Evolutionary conservation across 176 grass and related monocot species (phyloP).

Genomic region (Avena sativa): DNA sequence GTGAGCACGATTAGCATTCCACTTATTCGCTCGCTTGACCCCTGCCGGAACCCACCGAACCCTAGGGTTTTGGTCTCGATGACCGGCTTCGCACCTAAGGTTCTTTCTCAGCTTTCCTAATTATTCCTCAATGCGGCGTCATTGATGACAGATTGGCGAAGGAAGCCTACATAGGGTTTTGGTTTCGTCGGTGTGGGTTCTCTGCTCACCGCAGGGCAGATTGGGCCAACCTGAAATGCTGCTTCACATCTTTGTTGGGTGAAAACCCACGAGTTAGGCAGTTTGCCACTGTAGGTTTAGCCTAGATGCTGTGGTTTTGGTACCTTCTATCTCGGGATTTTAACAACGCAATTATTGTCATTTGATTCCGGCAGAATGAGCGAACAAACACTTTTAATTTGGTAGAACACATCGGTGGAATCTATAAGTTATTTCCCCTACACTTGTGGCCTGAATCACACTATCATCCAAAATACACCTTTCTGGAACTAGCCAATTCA

Average conservation of each 20-base stretch:
- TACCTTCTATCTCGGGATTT: neutral
- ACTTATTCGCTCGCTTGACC: neutral
- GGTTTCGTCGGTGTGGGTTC: neutral
- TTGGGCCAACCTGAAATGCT: neutral
- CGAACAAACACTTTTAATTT: neutral
- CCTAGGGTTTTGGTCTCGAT: slow-evolving; percentile 6
- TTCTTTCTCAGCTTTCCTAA: neutral
- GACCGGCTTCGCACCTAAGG: neutral
- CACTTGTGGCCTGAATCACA: neutral
- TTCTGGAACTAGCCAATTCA: neutral
- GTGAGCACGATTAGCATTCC: neutral
- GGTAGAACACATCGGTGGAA: neutral
- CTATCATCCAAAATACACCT: neutral
- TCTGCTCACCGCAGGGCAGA: neutral
- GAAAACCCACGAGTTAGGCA: neutral
- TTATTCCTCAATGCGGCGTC: neutral
- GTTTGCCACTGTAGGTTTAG: neutral
- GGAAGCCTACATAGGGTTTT: neutral
- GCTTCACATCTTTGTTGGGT: neutral
- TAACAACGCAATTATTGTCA: neutral
- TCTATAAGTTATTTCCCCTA: neutral
- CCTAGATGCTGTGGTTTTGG: neutral
- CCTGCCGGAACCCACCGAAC: slow-evolving; percentile 12
- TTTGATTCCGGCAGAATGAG: neutral
- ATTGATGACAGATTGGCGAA: neutral